Evolutionary conservation across 768 basidiomycete species (phyloP), one percentile per base, ranked within the genome.

Genomic region (Butyriboletus loyo): DNA sequence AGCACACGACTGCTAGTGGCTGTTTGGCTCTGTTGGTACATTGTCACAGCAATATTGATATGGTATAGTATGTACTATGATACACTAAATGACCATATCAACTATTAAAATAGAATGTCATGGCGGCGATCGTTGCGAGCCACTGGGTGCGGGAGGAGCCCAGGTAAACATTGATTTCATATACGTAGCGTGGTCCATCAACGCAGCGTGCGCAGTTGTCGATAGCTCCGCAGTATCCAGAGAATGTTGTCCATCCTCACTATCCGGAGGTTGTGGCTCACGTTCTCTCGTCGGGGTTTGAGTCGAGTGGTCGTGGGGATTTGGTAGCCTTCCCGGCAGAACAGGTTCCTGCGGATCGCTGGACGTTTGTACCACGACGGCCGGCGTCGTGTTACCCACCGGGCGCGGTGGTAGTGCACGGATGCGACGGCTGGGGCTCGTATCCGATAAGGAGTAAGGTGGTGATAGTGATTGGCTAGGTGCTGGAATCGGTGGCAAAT

Each of bases 11-110:
- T 24, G 1, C n/a, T n/a, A n/a, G n/a, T n/a, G n/a, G 25, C 40
- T 71, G 59, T 69, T 69, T 69, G 67, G 61, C 36, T 59, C 31
- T 71, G 69, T 69, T 69, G 50, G 42, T 38, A n/a, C n/a, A n/a
- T n/a, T n/a, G n/a, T n/a, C n/a, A n/a, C n/a, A n/a, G n/a, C n/a
- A n/a, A n/a, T n/a, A n/a, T n/a, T n/a, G n/a, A n/a, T n/a, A n/a
- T n/a, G n/a, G n/a, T n/a, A n/a, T n/a, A n/a, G n/a, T n/a, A 22
- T 24, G 38, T 24, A 8, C 2, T n/a, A 41, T 39, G 38, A 40
- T 40, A 48, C 37, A 43, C 24, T 21, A 24, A 34, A 34, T 40
- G 54, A 54, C 49, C 36, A 38, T 45, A n/a, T 14, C 14, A 21
- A 48, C 19, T 28, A 40, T 24, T 28, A 30, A 7, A 19, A 46